Evolutionary conservation across 2,329 filamentous ascomycete genomes (phyloP).

Genomic region (Fusarium veterinarium): DNA sequence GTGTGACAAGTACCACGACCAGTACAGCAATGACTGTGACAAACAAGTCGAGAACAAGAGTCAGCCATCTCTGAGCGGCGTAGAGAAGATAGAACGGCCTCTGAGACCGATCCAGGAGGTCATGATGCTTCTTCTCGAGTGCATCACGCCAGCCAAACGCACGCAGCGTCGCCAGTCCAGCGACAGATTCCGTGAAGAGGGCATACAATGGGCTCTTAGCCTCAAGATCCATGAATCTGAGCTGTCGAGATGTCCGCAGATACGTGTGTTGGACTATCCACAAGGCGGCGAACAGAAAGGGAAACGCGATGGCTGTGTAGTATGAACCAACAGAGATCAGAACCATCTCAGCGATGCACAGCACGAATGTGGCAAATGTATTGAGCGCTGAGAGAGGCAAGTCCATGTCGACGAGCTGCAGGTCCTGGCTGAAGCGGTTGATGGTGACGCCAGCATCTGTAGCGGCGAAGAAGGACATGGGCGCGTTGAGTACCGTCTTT

Average conservation of each 20-base stretch:
- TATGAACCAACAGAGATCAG: constrained; percentile 32
- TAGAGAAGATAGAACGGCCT: constrained; percentile 58
- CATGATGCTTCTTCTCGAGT: constrained; percentile 49
- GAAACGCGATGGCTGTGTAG: constrained; percentile 35
- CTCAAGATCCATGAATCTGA: constrained; percentile 65
- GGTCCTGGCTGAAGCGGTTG: constrained; percentile 55
- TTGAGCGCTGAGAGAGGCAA: constrained; percentile 46
- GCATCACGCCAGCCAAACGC: constrained; percentile 59
- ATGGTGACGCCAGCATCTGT: constrained; percentile 51
- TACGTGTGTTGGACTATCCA: constrained; percentile 44
- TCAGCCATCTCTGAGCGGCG: constrained; percentile 45
- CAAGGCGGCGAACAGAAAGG: constrained; percentile 15
- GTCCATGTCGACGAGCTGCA: constrained; percentile 53
- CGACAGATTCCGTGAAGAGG: constrained; percentile 60
- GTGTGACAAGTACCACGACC: constrained; percentile 30
- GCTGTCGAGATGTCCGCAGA: constrained; percentile 63
- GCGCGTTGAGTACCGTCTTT: constrained; percentile 43
- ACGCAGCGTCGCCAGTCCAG: constrained; percentile 60
- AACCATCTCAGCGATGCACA: constrained; percentile 39
- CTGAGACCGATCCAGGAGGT: constrained; percentile 57
- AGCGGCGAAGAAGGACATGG: constrained; percentile 50
- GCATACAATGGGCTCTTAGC: constrained; percentile 61
- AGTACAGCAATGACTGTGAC: constrained; percentile 36
- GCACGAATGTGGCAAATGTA: constrained; percentile 33
- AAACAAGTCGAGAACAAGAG: constrained; percentile 41